Evolutionary conservation across 371 early-diverging fungal species (phyloP), one percentile per base, ranked within the genome.

Genomic region (Mucor racemosus): DNA sequence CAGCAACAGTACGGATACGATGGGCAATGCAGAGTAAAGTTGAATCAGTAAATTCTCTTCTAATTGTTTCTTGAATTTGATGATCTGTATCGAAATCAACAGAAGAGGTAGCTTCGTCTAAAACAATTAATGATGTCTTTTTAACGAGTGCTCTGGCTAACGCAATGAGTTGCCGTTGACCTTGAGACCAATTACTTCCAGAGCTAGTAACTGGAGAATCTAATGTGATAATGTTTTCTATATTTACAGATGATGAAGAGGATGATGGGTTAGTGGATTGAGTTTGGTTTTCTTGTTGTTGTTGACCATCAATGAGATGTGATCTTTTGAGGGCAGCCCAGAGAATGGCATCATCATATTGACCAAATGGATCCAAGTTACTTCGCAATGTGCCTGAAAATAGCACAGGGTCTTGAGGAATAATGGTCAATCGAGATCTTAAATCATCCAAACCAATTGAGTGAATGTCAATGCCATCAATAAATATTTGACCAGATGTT

Each of bases 51-150:
- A 91, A 91, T 68, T 91, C 91, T 9, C 76, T 64, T 36, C 94
- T 84, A 62, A 97, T 95, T 3, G 94, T 94, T 64, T 83, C 70
- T 67, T 94, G 94, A 65, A 95, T 93, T 68, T 85, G 74, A 54
- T 88, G 84, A 65, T 94, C 94, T 8, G 93, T 88, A 48, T 86
- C 86, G 61, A 87, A 78, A 71, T 96, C 95, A 34, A 95, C 88
- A 5, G 86, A 88, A 0, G 94, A 87, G 0, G 95, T 94, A 1
- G 95, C 92, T 75, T 95, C 95, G 69, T 97, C 96, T 79, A 97
- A 76, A 44, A 97, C 84, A 44, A 95, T 92, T 60, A 92, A 81
- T 58, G 86, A 66, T 11, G 91, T 86, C 60, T 88, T 85, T 68
- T 88, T 87, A 39, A 96, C 77, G 54, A 96, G 75, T 4, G 96